These are phyloP conservation scores for Boletus rubroflammeus DNA, from an alignment of 768 basidiomycete species.

Conservation along the genomic window DNA sequence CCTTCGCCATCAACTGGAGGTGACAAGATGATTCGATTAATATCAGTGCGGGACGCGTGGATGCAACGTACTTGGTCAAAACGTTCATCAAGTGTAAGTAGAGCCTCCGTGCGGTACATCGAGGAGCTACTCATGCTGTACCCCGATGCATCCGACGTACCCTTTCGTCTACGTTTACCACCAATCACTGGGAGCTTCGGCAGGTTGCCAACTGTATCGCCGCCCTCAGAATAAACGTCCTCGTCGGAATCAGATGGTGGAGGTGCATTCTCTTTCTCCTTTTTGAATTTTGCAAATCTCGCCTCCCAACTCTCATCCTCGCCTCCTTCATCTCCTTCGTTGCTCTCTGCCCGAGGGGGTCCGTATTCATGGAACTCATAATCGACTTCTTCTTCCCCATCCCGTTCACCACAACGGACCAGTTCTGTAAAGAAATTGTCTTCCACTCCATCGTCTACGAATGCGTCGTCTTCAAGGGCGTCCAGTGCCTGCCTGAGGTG, in stretches of 20 bases:
- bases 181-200: slow-evolving; percentile 77
- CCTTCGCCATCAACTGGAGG: slow-evolving; percentile 65
- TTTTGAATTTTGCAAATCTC: slow-evolving; percentile 79
- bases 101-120: slow-evolving; percentile 87
- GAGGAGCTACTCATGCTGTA: slow-evolving; percentile 98
- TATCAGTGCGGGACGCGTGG: not conserved
- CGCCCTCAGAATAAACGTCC: slow-evolving; percentile 59
- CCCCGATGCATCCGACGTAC: slow-evolving; percentile 81
- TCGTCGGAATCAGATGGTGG: slow-evolving; percentile 44
- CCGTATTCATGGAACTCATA: slow-evolving; percentile 64
- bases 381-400: slow-evolving; percentile 52
- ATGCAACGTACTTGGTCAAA: slow-evolving; percentile 77
- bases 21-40: not conserved
- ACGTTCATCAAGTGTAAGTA: slow-evolving; percentile 85
- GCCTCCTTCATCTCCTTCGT: slow-evolving; percentile 27
- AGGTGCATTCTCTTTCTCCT: slow-evolving; percentile 33
- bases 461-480: slow-evolving; percentile 94
- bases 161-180: slow-evolving; percentile 67
- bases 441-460: slow-evolving; percentile 71
- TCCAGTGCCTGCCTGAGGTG: slow-evolving; percentile 90
- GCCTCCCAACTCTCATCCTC: slow-evolving; percentile 63
- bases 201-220: slow-evolving; percentile 77
- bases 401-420: slow-evolving; percentile 68
- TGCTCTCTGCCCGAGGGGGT: slow-evolving; percentile 14
- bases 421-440: slow-evolving; percentile 78